Conservation (phyloP, 352 stramenopile genomes). For the Phytophthora pinifolia region DNA sequence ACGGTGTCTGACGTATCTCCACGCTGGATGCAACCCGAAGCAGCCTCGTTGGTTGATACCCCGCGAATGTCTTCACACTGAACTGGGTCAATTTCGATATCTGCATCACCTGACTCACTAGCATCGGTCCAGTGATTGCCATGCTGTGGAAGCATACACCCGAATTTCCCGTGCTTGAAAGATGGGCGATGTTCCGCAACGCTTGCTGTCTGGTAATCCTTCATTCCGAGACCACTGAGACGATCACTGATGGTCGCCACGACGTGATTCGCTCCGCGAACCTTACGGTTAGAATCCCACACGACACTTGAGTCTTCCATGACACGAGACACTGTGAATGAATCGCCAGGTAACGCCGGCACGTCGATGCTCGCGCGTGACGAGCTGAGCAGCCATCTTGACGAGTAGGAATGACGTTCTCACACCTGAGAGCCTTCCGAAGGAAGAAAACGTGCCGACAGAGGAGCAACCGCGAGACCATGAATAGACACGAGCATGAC, state of each 20-base stretch:
- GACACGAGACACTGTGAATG: neutral
- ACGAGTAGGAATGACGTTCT: conserved; percentile 18
- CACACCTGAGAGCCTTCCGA: conserved; percentile 3
- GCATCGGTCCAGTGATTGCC: too few relatives aligned
- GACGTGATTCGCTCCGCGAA: conserved; percentile 11
- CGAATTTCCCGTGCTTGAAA: conserved; percentile 13
- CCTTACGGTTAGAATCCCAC: conserved; percentile 19
- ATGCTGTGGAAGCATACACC: too few relatives aligned
- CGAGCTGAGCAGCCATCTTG: conserved; percentile 14
- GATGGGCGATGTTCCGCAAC: neutral
- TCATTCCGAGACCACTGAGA: conserved; percentile 15
- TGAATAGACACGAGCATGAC: conserved; percentile 26
- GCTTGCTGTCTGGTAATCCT: conserved; percentile 2
- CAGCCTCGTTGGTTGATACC: too few relatives aligned
- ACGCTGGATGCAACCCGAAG: too few relatives aligned
- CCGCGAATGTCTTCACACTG: too few relatives aligned
- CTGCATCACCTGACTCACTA: too few relatives aligned
- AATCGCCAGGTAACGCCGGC: neutral
- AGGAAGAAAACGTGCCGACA: conserved; percentile 24
- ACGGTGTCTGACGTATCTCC: too few relatives aligned
- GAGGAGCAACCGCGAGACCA: conserved; percentile 14
- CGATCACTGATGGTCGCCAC: conserved; percentile 9
- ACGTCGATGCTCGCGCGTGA: conserved; percentile 1
- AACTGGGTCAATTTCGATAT: too few relatives aligned
- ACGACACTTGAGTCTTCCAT: neutral